These are phyloP conservation scores for Lipomyces yamadae DNA, from an alignment of 805 yeast species.

Conservation along the genomic window DNA sequence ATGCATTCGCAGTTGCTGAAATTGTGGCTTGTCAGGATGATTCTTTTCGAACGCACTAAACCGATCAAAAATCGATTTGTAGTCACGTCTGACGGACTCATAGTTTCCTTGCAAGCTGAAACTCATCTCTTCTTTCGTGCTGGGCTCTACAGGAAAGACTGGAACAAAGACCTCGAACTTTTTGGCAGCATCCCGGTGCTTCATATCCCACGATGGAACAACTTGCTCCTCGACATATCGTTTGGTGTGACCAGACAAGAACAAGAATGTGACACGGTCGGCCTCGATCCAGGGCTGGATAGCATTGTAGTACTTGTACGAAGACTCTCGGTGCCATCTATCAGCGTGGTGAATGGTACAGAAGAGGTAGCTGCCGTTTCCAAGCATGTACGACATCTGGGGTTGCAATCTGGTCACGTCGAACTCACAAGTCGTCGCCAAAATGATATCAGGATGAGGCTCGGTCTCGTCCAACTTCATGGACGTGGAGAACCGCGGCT, in stretches of 20 bases:
- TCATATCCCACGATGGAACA: slow-evolving; percentile 28
- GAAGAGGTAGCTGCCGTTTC: slow-evolving; percentile 30
- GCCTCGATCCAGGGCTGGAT: slow-evolving; percentile 36
- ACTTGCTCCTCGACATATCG: slow-evolving; percentile 29
- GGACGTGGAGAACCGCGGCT: slow-evolving; percentile 29
- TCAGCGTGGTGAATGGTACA: slow-evolving; percentile 37
- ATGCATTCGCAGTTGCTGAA: slow-evolving; percentile 32
- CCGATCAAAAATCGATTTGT: slow-evolving; percentile 31
- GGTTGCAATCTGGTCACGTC: slow-evolving; percentile 25
- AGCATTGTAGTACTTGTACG: slow-evolving; percentile 28
- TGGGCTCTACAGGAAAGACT: slow-evolving; percentile 35
- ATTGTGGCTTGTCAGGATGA: slow-evolving; percentile 20
- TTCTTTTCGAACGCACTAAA: slow-evolving; percentile 25
- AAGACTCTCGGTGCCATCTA: slow-evolving; percentile 33
- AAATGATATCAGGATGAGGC: slow-evolving; percentile 33
- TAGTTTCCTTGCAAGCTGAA: slow-evolving; percentile 36
- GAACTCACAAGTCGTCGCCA: slow-evolving; percentile 37
- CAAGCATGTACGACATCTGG: slow-evolving; percentile 26
- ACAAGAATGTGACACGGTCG: slow-evolving; percentile 30
- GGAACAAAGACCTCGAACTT: slow-evolving; percentile 33
- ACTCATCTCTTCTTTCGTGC: slow-evolving; percentile 31
- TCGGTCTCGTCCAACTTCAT: slow-evolving; percentile 31
- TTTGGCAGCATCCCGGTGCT: slow-evolving; percentile 21
- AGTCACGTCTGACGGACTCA: slow-evolving; percentile 37
- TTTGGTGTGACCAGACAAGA: slow-evolving; percentile 34